A percentile compares a stretch with the other conserved stretches of the same genome.
Evolutionary conservation across 805 yeast species (phyloP).

Genomic region (Tetrapisispora nanseiensis): DNA sequence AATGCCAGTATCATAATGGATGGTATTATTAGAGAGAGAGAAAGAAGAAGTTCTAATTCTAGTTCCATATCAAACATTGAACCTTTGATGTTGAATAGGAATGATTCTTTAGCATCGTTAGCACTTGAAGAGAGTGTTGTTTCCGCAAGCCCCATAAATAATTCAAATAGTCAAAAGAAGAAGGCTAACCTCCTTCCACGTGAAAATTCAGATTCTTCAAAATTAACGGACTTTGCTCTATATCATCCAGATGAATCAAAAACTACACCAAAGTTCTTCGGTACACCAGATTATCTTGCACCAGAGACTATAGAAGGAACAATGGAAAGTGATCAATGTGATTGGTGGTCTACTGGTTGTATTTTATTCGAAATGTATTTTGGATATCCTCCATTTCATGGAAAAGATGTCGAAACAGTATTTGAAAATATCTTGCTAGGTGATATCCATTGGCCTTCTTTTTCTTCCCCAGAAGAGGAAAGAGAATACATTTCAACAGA

Average conservation of each 20-base stretch:
- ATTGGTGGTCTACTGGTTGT: constrained; percentile 98
- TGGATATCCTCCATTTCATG: constrained; percentile 95
- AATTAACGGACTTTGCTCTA: constrained; percentile 43
- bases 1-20: constrained; percentile 1
- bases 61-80: constrained; percentile 16
- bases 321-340: constrained; percentile 60
- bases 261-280: constrained; percentile 61
- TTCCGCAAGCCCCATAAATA: constrained; percentile 3
- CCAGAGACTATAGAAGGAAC: constrained; percentile 89
- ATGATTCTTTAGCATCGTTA: constrained; percentile 25
- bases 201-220: constrained; percentile 8
- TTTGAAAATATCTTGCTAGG: constrained; percentile 72
- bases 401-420: constrained; percentile 64
- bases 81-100: constrained; percentile 18
- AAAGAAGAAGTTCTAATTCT: constrained; percentile 11
- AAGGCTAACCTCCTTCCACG: constrained; percentile 31
- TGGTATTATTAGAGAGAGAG: constrained; percentile 7
- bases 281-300: constrained; percentile 95
- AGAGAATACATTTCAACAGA: constrained; percentile 46
- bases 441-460: constrained; percentile 74
- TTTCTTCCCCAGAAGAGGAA: constrained; percentile 42
- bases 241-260: constrained; percentile 59
- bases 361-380: constrained; percentile 83
- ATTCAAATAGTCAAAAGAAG: constrained; percentile 5
- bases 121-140: constrained; percentile 8